Evolutionary conservation across 116 monocot genomes (phyloP), one percentile per base, ranked within the genome.

Genomic region (Zostera marina): DNA sequence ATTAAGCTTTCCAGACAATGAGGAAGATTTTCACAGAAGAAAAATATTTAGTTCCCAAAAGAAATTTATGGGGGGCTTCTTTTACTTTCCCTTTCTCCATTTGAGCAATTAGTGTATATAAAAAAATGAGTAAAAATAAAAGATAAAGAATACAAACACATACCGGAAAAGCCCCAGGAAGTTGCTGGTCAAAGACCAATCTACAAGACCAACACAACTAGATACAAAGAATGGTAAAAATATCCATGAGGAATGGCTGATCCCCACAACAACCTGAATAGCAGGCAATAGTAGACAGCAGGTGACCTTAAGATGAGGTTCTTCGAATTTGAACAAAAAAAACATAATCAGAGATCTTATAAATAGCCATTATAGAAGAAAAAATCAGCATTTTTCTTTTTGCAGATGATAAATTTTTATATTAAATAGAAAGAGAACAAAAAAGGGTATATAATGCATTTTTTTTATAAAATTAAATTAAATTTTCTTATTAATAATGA

Each of bases 141-240:
- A 32, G 4, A 32, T 32, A 32, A 32, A 32, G 32, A 32, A 32
- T 15, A 10, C 12, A 49, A 4, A 63, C 26, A 44, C 42, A 72
- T 74, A 94, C 88, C 94, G 70, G 59, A 88, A 94, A 62, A 94
- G 85, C 13, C 84, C 94, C 49, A 85, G 75, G 68, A 94, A 94
- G 61, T 94, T 88, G 77, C 94, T 85, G 42, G 81, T 82, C 48
- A 94, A 54, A 57, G 94, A 94, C 94, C 94, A 94, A 80, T 88
- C 77, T 69, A 94, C 88, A 75, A 94, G 82, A 16, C 94, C 88
- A 52, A 94, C 79, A 65, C 94, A 94, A 53, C 94, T 88, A 62
- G 85, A 81, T 61, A 94, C 67, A 64, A 94, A 94, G 59, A 88
- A 88, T 39, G 94, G 94, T 23, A 94, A 53, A 58, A 78, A 94